phyloP scores from a whole-genome alignment of 1,284 basidiomycete genomes.

The Thelephora terrestris region DNA sequence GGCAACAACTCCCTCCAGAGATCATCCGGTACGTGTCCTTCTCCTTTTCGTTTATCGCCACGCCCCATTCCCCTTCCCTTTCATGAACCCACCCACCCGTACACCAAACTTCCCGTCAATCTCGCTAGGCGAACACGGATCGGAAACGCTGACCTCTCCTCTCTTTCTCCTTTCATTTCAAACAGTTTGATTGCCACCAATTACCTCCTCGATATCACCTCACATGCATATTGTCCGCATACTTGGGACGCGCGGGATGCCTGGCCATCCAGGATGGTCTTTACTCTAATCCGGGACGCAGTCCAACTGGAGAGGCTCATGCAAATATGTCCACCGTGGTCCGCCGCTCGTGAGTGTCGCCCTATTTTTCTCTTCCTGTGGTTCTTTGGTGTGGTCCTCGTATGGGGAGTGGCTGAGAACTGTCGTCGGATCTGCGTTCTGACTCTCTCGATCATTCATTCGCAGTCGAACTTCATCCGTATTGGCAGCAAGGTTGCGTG shows the following conservation, averaged over 20 bases:
- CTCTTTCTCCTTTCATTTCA: constrained; percentile 16
- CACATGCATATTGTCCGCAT: constrained; percentile 36
- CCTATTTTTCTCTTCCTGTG: constrained; percentile 2
- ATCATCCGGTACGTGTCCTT: constrained; percentile 46
- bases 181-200: constrained; percentile 52
- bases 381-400: not conserved
- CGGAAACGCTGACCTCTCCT: not conserved
- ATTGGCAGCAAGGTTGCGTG: constrained; percentile 47
- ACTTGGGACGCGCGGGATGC: constrained; percentile 47
- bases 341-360: constrained; percentile 31
- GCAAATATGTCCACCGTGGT: constrained; percentile 36
- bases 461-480: constrained; percentile 45
- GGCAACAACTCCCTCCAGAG: constrained; percentile 61
- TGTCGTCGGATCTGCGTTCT: not conserved
- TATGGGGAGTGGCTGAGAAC: not conserved
- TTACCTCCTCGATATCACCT: constrained; percentile 41
- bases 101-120: constrained; percentile 3
- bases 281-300: constrained; percentile 41
- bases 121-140: no score
- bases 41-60: constrained; percentile 12
- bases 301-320: constrained; percentile 52
- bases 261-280: constrained; percentile 52
- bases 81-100: not conserved
- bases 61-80: constrained; percentile 3
- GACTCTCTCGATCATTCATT: constrained; percentile 8